These are phyloP conservation scores for Ceratopteris richardii DNA, from an alignment of 75 land plant species.

Conservation along the genomic window DNA sequence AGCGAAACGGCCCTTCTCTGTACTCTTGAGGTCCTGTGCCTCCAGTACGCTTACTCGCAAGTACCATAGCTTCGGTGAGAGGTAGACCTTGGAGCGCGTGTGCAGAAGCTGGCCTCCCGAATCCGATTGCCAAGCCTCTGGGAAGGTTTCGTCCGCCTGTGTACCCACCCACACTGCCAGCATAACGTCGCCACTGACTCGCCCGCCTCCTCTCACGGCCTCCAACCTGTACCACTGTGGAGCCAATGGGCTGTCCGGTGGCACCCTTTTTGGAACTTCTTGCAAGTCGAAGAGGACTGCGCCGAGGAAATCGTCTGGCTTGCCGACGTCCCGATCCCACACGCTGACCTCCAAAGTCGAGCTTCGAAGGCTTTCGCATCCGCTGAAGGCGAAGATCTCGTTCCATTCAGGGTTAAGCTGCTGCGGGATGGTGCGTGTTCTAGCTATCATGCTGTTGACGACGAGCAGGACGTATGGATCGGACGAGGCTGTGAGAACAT, in stretches of 20 bases:
- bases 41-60: conserved; percentile 40
- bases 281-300: conserved; percentile 29
- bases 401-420: conserved; percentile 60
- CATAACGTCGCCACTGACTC: conserved; percentile 50
- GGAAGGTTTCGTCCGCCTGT: conserved; percentile 63
- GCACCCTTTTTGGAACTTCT: conserved; percentile 48
- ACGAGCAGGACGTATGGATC: conserved; percentile 72
- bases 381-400: conserved; percentile 59
- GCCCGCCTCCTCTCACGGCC: conserved; percentile 29
- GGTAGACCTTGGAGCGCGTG: conserved; percentile 56
- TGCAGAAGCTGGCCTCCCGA: conserved; percentile 22
- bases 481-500: conserved; percentile 45
- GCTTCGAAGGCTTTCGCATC: conserved; percentile 32
- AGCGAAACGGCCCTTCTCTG: conserved; percentile 26
- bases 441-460: conserved; percentile 53
- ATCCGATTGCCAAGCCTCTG: conserved; percentile 61
- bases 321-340: conserved; percentile 56
- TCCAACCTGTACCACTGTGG: conserved; percentile 62
- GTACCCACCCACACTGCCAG: conserved; percentile 73
- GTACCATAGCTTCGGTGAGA: conserved; percentile 53
- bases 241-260: conserved; percentile 70
- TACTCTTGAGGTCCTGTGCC: conserved; percentile 47
- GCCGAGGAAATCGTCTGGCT: conserved; percentile 53
- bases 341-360: conserved; percentile 40
- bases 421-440: conserved; percentile 46